A percentile compares a stretch with the other conserved stretches of the same genome.
phyloP scores from a whole-genome alignment of 2,329 filamentous ascomycete species.

The Trichoderma lentiforme region DNA sequence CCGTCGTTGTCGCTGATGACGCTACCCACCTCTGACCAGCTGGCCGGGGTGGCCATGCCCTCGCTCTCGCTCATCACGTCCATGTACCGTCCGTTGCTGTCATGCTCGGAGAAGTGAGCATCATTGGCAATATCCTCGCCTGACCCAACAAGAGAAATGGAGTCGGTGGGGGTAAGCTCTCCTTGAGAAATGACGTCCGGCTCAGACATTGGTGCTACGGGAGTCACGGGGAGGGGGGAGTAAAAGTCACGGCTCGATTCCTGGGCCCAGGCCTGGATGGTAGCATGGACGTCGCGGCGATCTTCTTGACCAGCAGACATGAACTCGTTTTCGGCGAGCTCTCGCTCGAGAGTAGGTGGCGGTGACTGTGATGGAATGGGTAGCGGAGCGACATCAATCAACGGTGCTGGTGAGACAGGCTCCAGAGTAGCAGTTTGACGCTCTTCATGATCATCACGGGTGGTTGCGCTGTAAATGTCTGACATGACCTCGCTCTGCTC shows the following conservation, averaged over 20 bases:
- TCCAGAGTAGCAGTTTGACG: slow-evolving; percentile 25
- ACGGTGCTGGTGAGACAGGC: slow-evolving; percentile 20
- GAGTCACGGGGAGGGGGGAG: slow-evolving; percentile 56
- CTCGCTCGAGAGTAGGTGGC: slow-evolving; percentile 36
- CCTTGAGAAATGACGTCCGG: slow-evolving; percentile 51
- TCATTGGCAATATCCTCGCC: slow-evolving; percentile 48
- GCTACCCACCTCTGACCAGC: slow-evolving; percentile 65
- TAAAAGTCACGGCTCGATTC: slow-evolving; percentile 54
- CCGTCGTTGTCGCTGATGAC: slow-evolving; percentile 56
- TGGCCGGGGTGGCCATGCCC: slow-evolving; percentile 57
- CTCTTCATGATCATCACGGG: slow-evolving; percentile 34
- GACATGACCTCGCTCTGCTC: slow-evolving; percentile 48
- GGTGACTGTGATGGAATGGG: slow-evolving; percentile 18
- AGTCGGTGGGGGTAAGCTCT: slow-evolving; percentile 58
- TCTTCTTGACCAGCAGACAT: slow-evolving; percentile 51
- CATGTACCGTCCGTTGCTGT: slow-evolving; percentile 40
- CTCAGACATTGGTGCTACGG: slow-evolving; percentile 48
- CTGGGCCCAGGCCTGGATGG: slow-evolving; percentile 64
- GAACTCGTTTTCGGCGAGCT: slow-evolving; percentile 44
- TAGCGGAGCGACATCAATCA: slow-evolving; percentile 33
- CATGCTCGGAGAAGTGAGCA: slow-evolving; percentile 35
- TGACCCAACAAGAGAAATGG: slow-evolving; percentile 52
- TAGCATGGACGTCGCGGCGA: slow-evolving; percentile 50
- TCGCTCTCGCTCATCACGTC: slow-evolving; percentile 60
- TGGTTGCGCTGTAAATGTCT: slow-evolving; percentile 58